phyloP scores from a whole-genome alignment of 192 early-diverging fungal species.

The Rhizophagus clarus region DNA sequence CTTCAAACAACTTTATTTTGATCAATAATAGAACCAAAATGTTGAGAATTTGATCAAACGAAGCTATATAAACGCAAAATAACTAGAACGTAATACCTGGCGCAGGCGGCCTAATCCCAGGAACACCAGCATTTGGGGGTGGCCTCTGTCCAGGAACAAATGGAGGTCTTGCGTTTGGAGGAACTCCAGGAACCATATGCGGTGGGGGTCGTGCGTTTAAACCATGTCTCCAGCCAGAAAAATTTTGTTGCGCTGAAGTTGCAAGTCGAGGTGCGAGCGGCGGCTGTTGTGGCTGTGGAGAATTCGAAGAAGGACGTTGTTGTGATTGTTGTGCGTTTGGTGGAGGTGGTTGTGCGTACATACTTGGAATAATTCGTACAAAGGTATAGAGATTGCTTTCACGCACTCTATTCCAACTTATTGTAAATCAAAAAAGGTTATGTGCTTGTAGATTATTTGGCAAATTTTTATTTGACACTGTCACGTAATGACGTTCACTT shows the following conservation, averaged over 20 bases:
- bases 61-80: constrained; percentile 16
- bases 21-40: background rate
- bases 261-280: constrained; percentile 17
- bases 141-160: constrained; percentile 33
- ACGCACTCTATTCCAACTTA: too few species aligned
- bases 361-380: background rate
- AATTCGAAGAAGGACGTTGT: constrained; percentile 5
- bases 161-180: background rate
- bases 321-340: constrained; percentile 18
- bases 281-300: constrained; percentile 29
- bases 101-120: constrained; percentile 33
- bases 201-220: constrained; percentile 36
- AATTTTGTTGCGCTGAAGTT: constrained; percentile 21
- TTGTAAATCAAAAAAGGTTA: too few species aligned
- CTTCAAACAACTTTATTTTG: too few species aligned
- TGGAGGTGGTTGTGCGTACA: constrained; percentile 19
- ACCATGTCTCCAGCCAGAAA: constrained; percentile 15
- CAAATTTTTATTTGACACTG: too few species aligned
- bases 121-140: constrained; percentile 29
- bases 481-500: too few species aligned
- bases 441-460: too few species aligned
- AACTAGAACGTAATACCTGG: constrained; percentile 39
- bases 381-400: too few species aligned
- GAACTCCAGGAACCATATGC: constrained; percentile 24
- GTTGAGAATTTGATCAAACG: constrained; percentile 20